Conservation (phyloP, 106 monocot genomes). For the Dendrobium nobile region DNA sequence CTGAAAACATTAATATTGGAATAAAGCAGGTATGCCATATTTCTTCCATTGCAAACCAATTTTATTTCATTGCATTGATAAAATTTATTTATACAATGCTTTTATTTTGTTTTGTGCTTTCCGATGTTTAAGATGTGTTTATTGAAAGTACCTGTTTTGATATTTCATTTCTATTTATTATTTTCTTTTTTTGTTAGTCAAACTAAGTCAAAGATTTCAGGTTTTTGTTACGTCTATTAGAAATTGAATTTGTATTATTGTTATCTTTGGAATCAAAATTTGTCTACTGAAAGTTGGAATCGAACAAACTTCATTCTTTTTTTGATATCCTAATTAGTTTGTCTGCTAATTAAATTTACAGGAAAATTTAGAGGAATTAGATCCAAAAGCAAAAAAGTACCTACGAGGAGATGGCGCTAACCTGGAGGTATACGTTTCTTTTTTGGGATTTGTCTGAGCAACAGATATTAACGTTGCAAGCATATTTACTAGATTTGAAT, state of each 20-base stretch:
- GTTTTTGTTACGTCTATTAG: not conserved
- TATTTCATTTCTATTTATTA: not conserved
- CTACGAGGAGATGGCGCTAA: constrained; percentile 64
- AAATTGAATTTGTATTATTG: not conserved
- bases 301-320: not conserved
- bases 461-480: not conserved
- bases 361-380: constrained; percentile 52
- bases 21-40: not conserved
- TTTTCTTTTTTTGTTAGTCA: not conserved
- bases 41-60: not conserved
- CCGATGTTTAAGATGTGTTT: not conserved
- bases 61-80: not conserved
- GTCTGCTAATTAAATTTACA: constrained; percentile 7
- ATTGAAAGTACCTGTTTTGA: not conserved
- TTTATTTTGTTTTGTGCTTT: not conserved
- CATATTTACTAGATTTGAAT: not conserved
- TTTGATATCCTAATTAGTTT: not conserved
- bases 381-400: constrained; percentile 60
- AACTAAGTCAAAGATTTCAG: not conserved
- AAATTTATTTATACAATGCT: not conserved
- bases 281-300: not conserved
- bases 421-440: constrained; percentile 47
- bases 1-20: not conserved
- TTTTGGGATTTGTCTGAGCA: not conserved
- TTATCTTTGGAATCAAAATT: not conserved